Percentiles rank a stretch among this genome's conserved stretches.
Conservation (phyloP, 2,329 filamentous ascomycete species). For the Furcasterigmium furcatum region DNA sequence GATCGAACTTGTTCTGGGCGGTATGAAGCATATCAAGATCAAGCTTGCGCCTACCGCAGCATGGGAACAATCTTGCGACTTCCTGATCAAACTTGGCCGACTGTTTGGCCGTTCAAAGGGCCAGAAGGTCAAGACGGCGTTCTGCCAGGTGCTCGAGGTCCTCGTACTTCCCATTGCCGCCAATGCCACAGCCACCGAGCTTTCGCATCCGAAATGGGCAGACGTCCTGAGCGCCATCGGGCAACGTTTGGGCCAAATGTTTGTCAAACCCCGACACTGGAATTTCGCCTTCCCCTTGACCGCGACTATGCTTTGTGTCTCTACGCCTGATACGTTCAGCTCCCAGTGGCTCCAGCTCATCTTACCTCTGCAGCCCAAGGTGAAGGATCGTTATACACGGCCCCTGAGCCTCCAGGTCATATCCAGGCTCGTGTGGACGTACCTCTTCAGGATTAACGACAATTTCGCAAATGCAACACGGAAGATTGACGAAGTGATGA, state of each 20-base stretch:
- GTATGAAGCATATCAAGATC: constrained; percentile 86
- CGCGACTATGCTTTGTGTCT: constrained; percentile 82
- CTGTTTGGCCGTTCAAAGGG: constrained; percentile 85
- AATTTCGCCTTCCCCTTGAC: constrained; percentile 82
- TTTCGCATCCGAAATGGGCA: constrained; percentile 81
- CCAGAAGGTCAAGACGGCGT: constrained; percentile 86
- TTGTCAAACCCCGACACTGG: constrained; percentile 93
- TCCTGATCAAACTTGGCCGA: constrained; percentile 76
- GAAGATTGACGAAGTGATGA: constrained; percentile 87
- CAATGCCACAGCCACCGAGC: constrained; percentile 69
- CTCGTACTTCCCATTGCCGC: constrained; percentile 84
- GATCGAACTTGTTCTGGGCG: constrained; percentile 82
- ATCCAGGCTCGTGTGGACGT: constrained; percentile 89
- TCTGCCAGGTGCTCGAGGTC: constrained; percentile 87
- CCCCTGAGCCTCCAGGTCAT: constrained; percentile 84
- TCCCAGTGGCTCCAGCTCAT: constrained; percentile 85
- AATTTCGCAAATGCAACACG: constrained; percentile 62
- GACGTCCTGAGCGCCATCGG: constrained; percentile 78
- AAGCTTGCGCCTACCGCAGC: constrained; percentile 68
- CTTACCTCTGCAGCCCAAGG: constrained; percentile 70
- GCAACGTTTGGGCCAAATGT: constrained; percentile 76
- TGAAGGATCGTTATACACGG: constrained; percentile 79
- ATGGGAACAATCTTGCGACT: constrained; percentile 87
- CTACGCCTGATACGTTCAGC: constrained; percentile 77
- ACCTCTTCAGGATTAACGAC: constrained; percentile 82